phyloP scores from a whole-genome alignment of 768 basidiomycete genomes.

The Arthromyces matolae region DNA sequence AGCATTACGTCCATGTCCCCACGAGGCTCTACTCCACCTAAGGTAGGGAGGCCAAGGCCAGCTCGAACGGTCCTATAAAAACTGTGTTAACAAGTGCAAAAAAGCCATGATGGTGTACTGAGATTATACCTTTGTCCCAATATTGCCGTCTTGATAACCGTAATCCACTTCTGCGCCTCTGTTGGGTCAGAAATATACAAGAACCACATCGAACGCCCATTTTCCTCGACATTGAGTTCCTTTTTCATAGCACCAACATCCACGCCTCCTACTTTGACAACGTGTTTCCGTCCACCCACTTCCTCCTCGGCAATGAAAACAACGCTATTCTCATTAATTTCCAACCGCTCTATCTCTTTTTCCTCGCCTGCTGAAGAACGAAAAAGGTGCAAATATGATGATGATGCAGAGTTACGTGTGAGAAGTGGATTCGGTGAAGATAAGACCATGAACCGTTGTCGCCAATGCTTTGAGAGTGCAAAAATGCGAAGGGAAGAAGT shows the following conservation, averaged over 20 bases:
- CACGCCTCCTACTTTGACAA: slow-evolving; percentile 66
- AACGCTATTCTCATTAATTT: slow-evolving; percentile 73
- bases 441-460: slow-evolving; percentile 57
- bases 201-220: slow-evolving; percentile 61
- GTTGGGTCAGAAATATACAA: slow-evolving; percentile 58
- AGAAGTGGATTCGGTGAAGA: slow-evolving; percentile 42
- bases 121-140: slow-evolving; percentile 59
- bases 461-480: slow-evolving; percentile 73
- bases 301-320: slow-evolving; percentile 69
- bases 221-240: slow-evolving; percentile 43
- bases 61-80: slow-evolving; percentile 59
- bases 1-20: slow-evolving; percentile 85
- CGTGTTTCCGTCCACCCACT: slow-evolving; percentile 42
- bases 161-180: slow-evolving; percentile 76
- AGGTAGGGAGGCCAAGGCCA: slow-evolving; percentile 50
- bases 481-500: slow-evolving; percentile 68
- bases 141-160: slow-evolving; percentile 67
- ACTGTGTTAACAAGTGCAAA: not conserved
- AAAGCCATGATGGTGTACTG: not conserved
- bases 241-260: slow-evolving; percentile 50
- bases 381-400: slow-evolving; percentile 71
- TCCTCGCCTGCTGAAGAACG: slow-evolving; percentile 57
- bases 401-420: slow-evolving; percentile 33
- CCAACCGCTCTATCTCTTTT: slow-evolving; percentile 67
- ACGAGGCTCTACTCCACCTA: slow-evolving; percentile 54